These are phyloP conservation scores for Pleurotus sapidus DNA, from an alignment of 768 basidiomycete species.

Conservation along the genomic window DNA sequence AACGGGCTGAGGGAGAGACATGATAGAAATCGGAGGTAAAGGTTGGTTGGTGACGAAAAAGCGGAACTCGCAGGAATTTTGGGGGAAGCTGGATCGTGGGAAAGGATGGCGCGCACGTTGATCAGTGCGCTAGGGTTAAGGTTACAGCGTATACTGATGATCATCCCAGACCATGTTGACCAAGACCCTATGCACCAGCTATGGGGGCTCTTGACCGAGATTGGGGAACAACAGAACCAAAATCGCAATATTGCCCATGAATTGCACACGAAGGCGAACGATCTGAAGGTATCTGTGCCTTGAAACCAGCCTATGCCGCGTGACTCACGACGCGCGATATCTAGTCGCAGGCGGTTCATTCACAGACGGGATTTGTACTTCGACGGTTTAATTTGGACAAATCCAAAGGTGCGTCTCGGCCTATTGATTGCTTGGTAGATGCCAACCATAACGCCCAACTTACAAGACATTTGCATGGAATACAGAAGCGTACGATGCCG, in stretches of 20 bases:
- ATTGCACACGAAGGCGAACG: conserved; percentile 69
- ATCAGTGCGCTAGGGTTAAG: not conserved
- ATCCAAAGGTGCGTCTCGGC: conserved; percentile 56
- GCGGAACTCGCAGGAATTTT: conserved; percentile 3
- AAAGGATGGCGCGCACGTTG: conserved; percentile 3
- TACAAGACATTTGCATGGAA: conserved; percentile 10
- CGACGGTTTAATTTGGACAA: conserved; percentile 90
- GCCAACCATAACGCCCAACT: conserved; percentile 2
- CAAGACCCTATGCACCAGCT: conserved; percentile 59
- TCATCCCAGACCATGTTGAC: conserved; percentile 44
- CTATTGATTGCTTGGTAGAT: not conserved
- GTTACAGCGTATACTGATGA: conserved; percentile 34
- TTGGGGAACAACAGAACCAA: conserved; percentile 79
- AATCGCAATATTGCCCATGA: conserved; percentile 72
- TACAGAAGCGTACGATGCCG: conserved; percentile 85
- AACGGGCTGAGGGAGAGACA: conserved; percentile 94
- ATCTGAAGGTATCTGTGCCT: conserved; percentile 64
- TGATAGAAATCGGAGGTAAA: conserved; percentile 32
- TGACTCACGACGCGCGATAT: not conserved
- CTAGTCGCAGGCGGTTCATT: conserved; percentile 84
- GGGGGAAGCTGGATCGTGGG: conserved; percentile 5
- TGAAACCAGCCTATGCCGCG: not conserved
- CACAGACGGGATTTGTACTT: conserved; percentile 89
- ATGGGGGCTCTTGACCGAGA: conserved; percentile 69
- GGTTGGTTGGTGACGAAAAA: conserved; percentile 4